Evolutionary conservation across 1,284 basidiomycete species (phyloP).

Genomic region (Coniferiporia sulphurascens): DNA sequence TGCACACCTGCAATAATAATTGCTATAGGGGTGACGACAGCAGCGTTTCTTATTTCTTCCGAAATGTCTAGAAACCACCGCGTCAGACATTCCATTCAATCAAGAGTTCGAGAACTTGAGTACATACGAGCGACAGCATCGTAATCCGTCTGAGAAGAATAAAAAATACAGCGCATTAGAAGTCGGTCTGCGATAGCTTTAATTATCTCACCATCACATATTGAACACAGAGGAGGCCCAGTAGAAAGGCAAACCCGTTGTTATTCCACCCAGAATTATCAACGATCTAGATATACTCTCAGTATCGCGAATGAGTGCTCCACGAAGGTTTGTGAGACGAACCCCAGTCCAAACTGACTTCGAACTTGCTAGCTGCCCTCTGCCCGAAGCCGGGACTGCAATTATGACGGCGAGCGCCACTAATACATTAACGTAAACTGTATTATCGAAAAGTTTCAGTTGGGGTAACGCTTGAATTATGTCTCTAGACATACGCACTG

Average conservation of each 20-base stretch:
- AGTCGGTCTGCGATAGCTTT: background rate
- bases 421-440: slow-evolving; percentile 19
- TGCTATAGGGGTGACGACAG: slow-evolving; percentile 19
- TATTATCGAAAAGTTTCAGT: background rate
- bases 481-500: slow-evolving; percentile 6
- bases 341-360: slow-evolving; percentile 20
- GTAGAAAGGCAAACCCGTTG: slow-evolving; percentile 20
- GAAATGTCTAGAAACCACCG: slow-evolving; percentile 13
- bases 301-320: background rate
- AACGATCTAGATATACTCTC: slow-evolving; percentile 12
- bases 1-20: slow-evolving; percentile 18
- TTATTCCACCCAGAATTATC: slow-evolving; percentile 23
- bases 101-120: background rate
- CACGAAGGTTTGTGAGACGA: background rate
- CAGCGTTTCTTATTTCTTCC: slow-evolving; percentile 22
- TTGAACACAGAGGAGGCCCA: slow-evolving; percentile 22
- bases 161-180: background rate
- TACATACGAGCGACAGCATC: slow-evolving; percentile 21
- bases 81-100: background rate
- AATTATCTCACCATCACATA: slow-evolving; percentile 20
- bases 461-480: background rate
- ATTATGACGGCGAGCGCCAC: slow-evolving; percentile 19
- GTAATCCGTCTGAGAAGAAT: slow-evolving; percentile 20
- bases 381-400: slow-evolving; percentile 16
- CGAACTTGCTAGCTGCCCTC: slow-evolving; percentile 14